Percentiles rank a stretch among this genome's conserved stretches.
phyloP scores from a whole-genome alignment of 441 rosid species.

The Eutrema salsugineum region DNA sequence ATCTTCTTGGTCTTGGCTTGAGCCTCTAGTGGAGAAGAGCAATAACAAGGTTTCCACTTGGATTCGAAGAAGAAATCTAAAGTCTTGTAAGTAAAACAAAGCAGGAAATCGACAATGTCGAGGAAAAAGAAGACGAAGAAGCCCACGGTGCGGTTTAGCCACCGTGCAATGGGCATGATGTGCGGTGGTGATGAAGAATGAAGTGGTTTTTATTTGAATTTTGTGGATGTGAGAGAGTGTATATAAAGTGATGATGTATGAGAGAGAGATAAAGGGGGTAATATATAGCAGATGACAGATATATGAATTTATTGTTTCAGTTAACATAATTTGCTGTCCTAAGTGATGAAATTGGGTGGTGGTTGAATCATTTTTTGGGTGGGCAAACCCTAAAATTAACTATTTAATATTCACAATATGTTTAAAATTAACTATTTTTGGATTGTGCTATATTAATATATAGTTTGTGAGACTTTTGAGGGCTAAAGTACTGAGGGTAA shows the following conservation, averaged over 20 bases:
- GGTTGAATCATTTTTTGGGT: conserved; percentile 17
- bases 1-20: conserved; percentile 51
- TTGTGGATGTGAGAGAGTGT: conserved; percentile 3
- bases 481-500: not conserved
- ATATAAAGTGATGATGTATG: conserved; percentile 27
- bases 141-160: conserved; percentile 50
- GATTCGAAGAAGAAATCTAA: conserved; percentile 70
- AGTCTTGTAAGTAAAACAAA: conserved; percentile 62
- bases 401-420: not conserved
- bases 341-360: conserved; percentile 30
- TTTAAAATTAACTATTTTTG: not conserved
- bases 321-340: conserved; percentile 31
- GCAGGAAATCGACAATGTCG: conserved; percentile 66
- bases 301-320: conserved; percentile 30
- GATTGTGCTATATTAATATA: not conserved
- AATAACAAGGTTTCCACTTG: conserved; percentile 85
- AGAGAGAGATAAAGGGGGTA: conserved; percentile 23
- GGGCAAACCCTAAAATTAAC: conserved; percentile 15
- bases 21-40: conserved; percentile 60
- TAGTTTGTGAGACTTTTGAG: not conserved
- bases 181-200: not conserved
- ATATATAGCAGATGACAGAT: conserved; percentile 27
- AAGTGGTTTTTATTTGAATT: conserved; percentile 27
- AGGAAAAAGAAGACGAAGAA: conserved; percentile 73
- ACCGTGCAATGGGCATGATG: conserved; percentile 55